Percentiles rank a stretch among this genome's conserved stretches.
Conservation (phyloP, 768 basidiomycete genomes). For the Naganishia randhawae region DNA sequence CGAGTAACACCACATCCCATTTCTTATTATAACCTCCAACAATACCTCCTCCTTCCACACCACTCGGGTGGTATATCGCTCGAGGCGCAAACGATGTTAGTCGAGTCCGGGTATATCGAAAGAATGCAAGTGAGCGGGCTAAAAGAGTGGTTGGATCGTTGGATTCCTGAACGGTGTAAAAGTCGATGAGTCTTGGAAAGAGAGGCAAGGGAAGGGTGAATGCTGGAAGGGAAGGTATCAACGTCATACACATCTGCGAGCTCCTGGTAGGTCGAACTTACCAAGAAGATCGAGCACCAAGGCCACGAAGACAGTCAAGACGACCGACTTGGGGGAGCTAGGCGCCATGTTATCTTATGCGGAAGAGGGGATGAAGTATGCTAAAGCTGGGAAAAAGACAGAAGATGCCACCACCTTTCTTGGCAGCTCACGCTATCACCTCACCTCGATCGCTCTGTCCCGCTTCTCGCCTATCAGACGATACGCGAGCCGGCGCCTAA, state of each 20-base stretch:
- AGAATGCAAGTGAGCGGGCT: conserved; percentile 64
- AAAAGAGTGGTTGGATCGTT: conserved; percentile 69
- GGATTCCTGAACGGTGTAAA: conserved; percentile 79
- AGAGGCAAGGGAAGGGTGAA: conserved; percentile 94
- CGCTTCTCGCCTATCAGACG: neutral
- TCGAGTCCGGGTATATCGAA: conserved; percentile 64
- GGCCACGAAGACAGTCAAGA: conserved; percentile 81
- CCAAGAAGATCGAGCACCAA: conserved; percentile 82
- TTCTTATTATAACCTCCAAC: conserved; percentile 51
- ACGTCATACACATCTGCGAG: neutral
- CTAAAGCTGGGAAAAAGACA: neutral
- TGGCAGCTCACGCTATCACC: neutral
- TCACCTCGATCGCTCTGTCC: neutral
- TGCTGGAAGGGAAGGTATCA: conserved; percentile 53
- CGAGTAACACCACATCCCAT: conserved; percentile 95
- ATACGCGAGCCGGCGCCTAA: neutral
- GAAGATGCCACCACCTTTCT: neutral
- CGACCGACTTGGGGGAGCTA: conserved; percentile 52
- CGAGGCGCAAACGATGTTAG: conserved; percentile 59
- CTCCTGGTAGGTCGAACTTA: conserved; percentile 42
- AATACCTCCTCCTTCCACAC: conserved; percentile 31
- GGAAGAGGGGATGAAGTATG: neutral
- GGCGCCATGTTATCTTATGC: neutral
- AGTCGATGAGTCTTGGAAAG: conserved; percentile 94
- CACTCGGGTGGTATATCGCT: conserved; percentile 54